These are phyloP conservation scores for Rutstroemia sp. DNA, from an alignment of 2,329 filamentous ascomycete genomes.

Conservation along the genomic window DNA sequence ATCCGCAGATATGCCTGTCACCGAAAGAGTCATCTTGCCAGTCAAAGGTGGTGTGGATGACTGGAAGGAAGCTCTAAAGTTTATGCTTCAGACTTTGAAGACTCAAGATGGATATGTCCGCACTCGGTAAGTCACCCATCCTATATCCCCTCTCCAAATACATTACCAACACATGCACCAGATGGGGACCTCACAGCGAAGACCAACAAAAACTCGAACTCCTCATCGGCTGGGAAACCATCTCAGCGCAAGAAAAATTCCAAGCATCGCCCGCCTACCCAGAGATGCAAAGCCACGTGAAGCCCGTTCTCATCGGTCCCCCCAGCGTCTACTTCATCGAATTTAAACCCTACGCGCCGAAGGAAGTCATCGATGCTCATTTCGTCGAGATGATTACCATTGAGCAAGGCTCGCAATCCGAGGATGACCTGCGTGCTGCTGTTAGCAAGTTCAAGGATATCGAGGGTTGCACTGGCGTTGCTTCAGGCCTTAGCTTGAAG, in stretches of 20 bases:
- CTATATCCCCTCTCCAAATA: no score
- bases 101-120: constrained; percentile 25
- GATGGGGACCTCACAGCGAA: constrained; percentile 27
- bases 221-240: constrained; percentile 23
- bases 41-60: constrained; percentile 22
- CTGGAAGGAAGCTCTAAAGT: constrained; percentile 27
- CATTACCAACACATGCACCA: not conserved
- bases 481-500: constrained; percentile 3
- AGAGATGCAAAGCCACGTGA: constrained; percentile 14
- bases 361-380: constrained; percentile 25
- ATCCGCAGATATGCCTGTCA: constrained; percentile 18
- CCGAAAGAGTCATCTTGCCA: constrained; percentile 20
- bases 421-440: constrained; percentile 25
- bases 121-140: constrained; percentile 8
- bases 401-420: constrained; percentile 35
- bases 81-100: constrained; percentile 25
- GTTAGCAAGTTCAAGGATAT: constrained; percentile 18
- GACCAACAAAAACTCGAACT: constrained; percentile 26
- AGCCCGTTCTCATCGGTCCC: constrained; percentile 18
- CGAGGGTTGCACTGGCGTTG: constrained; percentile 23
- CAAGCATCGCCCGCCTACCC: constrained; percentile 3
- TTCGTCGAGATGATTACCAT: constrained; percentile 36
- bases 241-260: constrained; percentile 20
- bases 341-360: constrained; percentile 26
- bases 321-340: constrained; percentile 20